These are phyloP conservation scores for Leavenworthia alabamica DNA, from an alignment of 345 rosid species.

Conservation along the genomic window DNA sequence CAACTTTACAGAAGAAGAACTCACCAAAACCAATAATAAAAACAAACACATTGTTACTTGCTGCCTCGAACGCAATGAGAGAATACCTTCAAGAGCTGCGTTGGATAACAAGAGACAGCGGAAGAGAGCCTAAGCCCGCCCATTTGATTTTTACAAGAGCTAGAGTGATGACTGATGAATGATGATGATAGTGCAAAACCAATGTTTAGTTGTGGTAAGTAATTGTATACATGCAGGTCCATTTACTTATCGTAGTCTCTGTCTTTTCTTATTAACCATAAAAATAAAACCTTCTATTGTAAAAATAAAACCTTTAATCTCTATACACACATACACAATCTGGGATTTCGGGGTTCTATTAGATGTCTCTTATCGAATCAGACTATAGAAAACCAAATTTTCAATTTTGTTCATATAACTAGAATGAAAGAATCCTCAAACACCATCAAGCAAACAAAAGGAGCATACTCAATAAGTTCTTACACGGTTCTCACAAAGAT, in stretches of 20 bases:
- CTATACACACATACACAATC: not conserved
- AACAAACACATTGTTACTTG: not conserved
- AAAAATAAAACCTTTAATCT: not conserved
- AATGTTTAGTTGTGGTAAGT: not conserved
- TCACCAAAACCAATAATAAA: not conserved
- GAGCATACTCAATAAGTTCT: constrained; percentile 6
- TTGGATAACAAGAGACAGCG: not conserved
- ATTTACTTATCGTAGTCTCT: not conserved
- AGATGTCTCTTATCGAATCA: not conserved
- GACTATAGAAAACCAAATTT: not conserved
- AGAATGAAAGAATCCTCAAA: not conserved
- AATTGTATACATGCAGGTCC: not conserved
- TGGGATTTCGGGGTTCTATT: not conserved
- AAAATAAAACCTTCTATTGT: not conserved
- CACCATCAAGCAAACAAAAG: constrained; percentile 1
- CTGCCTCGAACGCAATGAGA: not conserved
- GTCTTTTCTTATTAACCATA: not conserved
- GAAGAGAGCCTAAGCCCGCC: not conserved
- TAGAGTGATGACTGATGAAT: not conserved
- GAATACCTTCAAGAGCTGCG: not conserved
- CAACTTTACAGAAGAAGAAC: not conserved
- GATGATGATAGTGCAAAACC: too few species aligned
- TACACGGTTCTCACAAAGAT: constrained; percentile 6
- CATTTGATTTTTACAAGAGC: not conserved
- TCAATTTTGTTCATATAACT: not conserved